A percentile compares a stretch with the other conserved stretches of the same genome.
phyloP scores from a whole-genome alignment of 345 rosid species.

The Limnanthes douglasii region DNA sequence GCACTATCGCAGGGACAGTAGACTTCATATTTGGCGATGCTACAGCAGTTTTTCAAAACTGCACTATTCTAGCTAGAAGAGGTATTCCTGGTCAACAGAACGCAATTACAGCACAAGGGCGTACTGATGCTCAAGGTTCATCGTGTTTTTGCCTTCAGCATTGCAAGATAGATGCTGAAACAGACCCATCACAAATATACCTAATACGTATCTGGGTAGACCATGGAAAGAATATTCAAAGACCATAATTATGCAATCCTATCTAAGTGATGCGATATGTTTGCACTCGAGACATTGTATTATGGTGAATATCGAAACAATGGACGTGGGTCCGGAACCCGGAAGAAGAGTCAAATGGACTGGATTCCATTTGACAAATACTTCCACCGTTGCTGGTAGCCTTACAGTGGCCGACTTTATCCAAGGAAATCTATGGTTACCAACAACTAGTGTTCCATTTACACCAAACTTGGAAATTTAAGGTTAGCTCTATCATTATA shows the following conservation, averaged over 20 bases:
- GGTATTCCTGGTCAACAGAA: constrained; percentile 6
- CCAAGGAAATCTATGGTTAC: no score
- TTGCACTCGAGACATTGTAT: constrained; percentile 6
- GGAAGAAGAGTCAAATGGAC: constrained; percentile 12
- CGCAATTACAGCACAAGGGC: constrained; percentile 12
- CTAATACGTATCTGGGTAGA: constrained; percentile 17
- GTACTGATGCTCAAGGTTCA: constrained; percentile 1
- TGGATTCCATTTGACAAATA: constrained; percentile 8
- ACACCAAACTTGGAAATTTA: no score
- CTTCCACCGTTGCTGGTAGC: constrained; percentile 8
- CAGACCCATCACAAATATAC: no score
- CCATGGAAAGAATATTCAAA: constrained; percentile 19
- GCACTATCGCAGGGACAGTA: not conserved
- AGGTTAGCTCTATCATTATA: no score
- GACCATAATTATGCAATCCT: constrained; percentile 14
- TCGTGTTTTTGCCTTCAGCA: constrained; percentile 9
- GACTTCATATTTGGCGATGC: constrained; percentile 26
- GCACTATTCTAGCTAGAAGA: constrained; percentile 8
- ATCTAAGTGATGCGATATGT: constrained; percentile 8
- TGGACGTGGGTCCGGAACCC: constrained; percentile 12
- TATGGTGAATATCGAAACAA: constrained; percentile 17
- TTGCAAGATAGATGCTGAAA: not conserved
- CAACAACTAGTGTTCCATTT: no score
- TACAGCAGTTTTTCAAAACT: constrained; percentile 16
- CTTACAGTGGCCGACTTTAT: constrained; percentile 10